phyloP scores from a whole-genome alignment of 805 yeast genomes.

The Metschnikowia bowlesiae region DNA sequence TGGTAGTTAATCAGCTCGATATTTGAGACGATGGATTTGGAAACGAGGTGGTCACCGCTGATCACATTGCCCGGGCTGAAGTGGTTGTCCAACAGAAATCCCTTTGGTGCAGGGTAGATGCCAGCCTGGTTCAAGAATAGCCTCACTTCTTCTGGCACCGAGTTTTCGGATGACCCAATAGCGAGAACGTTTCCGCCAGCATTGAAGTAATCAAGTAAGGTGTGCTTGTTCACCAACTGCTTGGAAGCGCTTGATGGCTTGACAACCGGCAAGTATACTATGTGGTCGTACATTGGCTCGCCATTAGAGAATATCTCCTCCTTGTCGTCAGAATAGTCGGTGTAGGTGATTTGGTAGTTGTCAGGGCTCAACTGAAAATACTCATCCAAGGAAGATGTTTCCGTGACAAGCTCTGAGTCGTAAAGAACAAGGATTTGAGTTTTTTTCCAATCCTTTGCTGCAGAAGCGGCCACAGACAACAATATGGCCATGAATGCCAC shows the following conservation, averaged over 20 bases:
- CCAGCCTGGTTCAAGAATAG: slow-evolving; percentile 75
- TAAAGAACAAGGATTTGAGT: slow-evolving; percentile 29
- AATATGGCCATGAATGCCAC: slow-evolving; percentile 12
- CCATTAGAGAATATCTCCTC: slow-evolving; percentile 23
- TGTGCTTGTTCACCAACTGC: slow-evolving; percentile 30
- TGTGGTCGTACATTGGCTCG: slow-evolving; percentile 24
- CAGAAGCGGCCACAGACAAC: slow-evolving; percentile 7
- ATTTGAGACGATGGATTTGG: slow-evolving; percentile 16
- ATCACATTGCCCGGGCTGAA: slow-evolving; percentile 42
- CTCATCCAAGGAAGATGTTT: slow-evolving; percentile 7
- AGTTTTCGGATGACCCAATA: slow-evolving; percentile 44
- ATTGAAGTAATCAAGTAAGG: slow-evolving; percentile 55
- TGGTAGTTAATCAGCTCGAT: slow-evolving; percentile 19
- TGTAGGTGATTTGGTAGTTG: slow-evolving; percentile 15
- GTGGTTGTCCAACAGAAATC: slow-evolving; percentile 60
- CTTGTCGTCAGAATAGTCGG: slow-evolving; percentile 20
- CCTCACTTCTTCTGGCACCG: slow-evolving; percentile 45
- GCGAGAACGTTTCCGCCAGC: slow-evolving; percentile 74
- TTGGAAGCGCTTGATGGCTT: slow-evolving; percentile 32
- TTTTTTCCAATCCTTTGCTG: slow-evolving; percentile 4
- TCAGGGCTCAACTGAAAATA: slow-evolving; percentile 9
- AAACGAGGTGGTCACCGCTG: slow-evolving; percentile 26
- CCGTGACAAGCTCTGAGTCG: slow-evolving; percentile 23
- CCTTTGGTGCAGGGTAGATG: slow-evolving; percentile 76
- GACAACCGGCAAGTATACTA: slow-evolving; percentile 33